A percentile compares a stretch with the other conserved stretches of the same genome.
phyloP scores from a whole-genome alignment of 2,329 filamentous ascomycete species.

The Onygena corvina region DNA sequence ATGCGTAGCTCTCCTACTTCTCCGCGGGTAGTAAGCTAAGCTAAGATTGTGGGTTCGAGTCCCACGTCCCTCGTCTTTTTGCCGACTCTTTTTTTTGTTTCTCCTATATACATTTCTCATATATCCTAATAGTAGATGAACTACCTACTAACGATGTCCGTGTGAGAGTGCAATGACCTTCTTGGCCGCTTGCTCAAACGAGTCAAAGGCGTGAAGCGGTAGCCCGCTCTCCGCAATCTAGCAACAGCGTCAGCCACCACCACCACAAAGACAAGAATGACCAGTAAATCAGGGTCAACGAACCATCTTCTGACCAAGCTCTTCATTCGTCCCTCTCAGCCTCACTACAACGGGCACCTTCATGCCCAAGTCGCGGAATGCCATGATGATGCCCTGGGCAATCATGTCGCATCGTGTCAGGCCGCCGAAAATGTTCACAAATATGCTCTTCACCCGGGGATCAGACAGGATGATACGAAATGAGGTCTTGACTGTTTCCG shows the following conservation, averaged over 20 bases:
- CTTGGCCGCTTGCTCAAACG: conserved; percentile 59
- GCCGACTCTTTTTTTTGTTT: conserved; percentile 5
- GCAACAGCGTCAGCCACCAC: neutral
- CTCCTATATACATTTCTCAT: neutral
- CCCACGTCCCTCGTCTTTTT: conserved; percentile 16
- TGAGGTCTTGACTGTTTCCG: conserved; percentile 63
- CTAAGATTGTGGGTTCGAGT: conserved; percentile 18
- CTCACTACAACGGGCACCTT: conserved; percentile 65
- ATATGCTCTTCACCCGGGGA: conserved; percentile 56
- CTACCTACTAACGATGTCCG: neutral
- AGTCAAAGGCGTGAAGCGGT: conserved; percentile 58
- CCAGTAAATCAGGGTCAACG: conserved; percentile 17
- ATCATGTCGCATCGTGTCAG: conserved; percentile 71
- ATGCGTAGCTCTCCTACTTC: conserved; percentile 17
- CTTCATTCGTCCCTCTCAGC: conserved; percentile 63
- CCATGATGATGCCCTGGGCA: conserved; percentile 59
- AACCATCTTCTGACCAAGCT: conserved; percentile 53
- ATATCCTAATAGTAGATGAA: neutral
- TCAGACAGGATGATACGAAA: conserved; percentile 66
- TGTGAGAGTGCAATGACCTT: conserved; percentile 51
- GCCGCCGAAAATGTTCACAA: conserved; percentile 60
- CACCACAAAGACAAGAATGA: neutral
- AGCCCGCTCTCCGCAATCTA: conserved; percentile 56
- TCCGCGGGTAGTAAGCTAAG: conserved; percentile 9
- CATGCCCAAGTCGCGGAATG: conserved; percentile 56